Percentiles rank a stretch among this genome's conserved stretches.
Conservation (phyloP, 208 protist genomes). For the Willaertia magna region DNA sequence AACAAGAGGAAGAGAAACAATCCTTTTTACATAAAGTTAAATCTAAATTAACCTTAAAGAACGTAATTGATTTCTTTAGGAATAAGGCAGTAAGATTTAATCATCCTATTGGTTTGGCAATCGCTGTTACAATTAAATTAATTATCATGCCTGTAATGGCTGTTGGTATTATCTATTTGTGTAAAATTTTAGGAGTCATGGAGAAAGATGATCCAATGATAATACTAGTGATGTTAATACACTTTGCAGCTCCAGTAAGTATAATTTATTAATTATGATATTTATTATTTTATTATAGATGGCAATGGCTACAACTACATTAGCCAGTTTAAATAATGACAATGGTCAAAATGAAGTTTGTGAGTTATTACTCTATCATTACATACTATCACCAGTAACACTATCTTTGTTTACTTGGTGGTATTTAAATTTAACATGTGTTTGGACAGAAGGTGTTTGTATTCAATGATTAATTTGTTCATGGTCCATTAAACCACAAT, state of each 20-base stretch:
- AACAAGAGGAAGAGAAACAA: not conserved
- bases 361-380: not conserved
- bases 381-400: not conserved
- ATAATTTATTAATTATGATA: too few species aligned
- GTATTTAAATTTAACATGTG: not conserved
- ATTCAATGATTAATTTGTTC: too few species aligned
- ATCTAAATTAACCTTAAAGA: not conserved
- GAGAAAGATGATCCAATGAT: not conserved
- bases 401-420: not conserved
- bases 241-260: not conserved
- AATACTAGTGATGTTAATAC: not conserved
- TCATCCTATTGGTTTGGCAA: not conserved
- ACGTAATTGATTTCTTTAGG: too few species aligned
- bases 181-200: too few species aligned
- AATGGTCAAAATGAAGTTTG: not conserved
- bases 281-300: too few species aligned
- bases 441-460: not conserved
- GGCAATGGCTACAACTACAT: not conserved
- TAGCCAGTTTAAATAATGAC: not conserved
- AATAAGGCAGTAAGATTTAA: not conserved
- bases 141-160: not conserved
- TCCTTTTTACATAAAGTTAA: not conserved
- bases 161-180: not conserved
- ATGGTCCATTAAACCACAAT: too few species aligned
- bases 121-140: not conserved